phyloP scores from a whole-genome alignment of 306 rosid genomes.

The Luffa aegyptiaca region DNA sequence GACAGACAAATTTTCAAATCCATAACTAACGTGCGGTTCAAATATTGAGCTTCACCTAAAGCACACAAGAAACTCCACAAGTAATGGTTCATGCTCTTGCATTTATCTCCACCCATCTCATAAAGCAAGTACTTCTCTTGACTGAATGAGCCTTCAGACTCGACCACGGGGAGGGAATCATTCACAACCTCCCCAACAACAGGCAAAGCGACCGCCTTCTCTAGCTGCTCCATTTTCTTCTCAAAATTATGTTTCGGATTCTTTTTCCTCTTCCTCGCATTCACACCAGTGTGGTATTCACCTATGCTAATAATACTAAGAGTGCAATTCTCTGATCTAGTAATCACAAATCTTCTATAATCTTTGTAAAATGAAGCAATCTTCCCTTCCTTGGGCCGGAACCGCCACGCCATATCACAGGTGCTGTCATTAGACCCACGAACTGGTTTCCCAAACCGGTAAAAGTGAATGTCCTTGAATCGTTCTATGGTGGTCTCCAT shows the following conservation, averaged over 20 bases:
- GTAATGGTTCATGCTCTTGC: conserved; percentile 96
- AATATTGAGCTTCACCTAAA: conserved; percentile 95
- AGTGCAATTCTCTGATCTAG: conserved; percentile 54
- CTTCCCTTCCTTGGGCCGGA: conserved; percentile 95
- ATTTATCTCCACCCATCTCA: conserved; percentile 75
- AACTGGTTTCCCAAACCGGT: conserved; percentile 74
- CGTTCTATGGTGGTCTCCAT: conserved; percentile 76
- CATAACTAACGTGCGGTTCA: conserved; percentile 92
- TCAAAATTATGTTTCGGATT: conserved; percentile 52
- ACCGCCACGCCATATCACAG: conserved; percentile 99
- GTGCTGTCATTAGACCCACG: conserved; percentile 46
- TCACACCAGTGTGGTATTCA: conserved; percentile 72
- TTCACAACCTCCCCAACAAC: conserved; percentile 82
- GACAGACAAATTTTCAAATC: conserved; percentile 88
- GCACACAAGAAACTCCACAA: conserved; percentile 98
- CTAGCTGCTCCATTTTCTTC: conserved; percentile 39
- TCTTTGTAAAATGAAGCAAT: conserved; percentile 86
- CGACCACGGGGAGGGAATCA: conserved; percentile 73
- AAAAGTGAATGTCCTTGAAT: conserved; percentile 90
- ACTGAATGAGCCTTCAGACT: conserved; percentile 73
- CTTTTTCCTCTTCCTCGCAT: conserved; percentile 93
- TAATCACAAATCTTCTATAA: conserved; percentile 78
- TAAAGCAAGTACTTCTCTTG: conserved; percentile 69
- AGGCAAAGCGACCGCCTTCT: conserved; percentile 34
- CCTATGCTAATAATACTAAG: conserved; percentile 57